phyloP scores from a whole-genome alignment of 2,329 filamentous ascomycete genomes.

The Fusarium hostae region DNA sequence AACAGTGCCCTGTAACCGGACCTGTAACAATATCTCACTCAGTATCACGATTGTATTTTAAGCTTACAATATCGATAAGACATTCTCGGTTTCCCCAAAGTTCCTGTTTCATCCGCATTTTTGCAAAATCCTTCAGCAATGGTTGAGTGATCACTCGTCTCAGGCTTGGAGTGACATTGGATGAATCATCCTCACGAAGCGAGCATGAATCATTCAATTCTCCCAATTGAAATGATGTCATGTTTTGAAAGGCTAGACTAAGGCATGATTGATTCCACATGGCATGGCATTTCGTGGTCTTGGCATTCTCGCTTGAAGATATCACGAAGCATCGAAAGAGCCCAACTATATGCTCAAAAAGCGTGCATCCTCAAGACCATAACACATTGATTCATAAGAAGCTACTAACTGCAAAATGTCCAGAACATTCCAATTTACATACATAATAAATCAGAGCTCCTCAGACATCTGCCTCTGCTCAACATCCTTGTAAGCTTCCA shows the following conservation, averaged over 20 bases:
- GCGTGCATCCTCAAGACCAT: neutral
- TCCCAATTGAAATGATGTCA: neutral
- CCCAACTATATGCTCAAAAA: neutral
- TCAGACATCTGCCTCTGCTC: slow-evolving; percentile 39
- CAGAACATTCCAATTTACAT: neutral
- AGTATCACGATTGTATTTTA: slow-evolving; percentile 2
- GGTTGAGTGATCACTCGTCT: slow-evolving; percentile 11
- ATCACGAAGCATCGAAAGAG: neutral
- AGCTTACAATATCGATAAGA: slow-evolving; percentile 10
- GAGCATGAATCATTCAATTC: slow-evolving; percentile 2
- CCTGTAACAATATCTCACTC: slow-evolving; percentile 18
- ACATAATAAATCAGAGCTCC: slow-evolving; percentile 44
- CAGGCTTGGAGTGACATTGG: slow-evolving; percentile 18
- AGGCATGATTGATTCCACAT: neutral
- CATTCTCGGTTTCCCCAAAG: slow-evolving; percentile 1
- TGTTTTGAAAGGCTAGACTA: neutral
- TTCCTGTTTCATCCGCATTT: slow-evolving; percentile 15
- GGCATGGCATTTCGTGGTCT: neutral
- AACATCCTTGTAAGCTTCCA: slow-evolving; percentile 49
- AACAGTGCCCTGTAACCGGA: slow-evolving; percentile 31
- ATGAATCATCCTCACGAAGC: slow-evolving; percentile 9
- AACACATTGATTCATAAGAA: neutral
- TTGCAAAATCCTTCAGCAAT: neutral
- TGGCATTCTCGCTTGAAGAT: neutral
- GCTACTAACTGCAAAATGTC: neutral